phyloP scores from a whole-genome alignment of 495 filamentous ascomycete genomes.

The Talaromyces nanjingensis region DNA sequence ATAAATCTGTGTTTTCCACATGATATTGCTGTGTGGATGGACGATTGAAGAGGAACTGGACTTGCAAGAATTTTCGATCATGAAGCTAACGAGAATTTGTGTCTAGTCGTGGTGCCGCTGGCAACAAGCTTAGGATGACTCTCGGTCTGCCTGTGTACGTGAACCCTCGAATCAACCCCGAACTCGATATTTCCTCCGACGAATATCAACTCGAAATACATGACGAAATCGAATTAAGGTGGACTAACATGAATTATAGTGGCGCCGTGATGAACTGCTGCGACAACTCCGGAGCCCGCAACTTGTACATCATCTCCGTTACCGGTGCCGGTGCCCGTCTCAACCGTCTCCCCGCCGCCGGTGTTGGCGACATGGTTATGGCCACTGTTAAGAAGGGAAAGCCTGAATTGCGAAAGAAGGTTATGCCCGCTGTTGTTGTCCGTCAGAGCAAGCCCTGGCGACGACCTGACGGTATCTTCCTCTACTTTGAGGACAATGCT shows the following conservation, averaged over 20 bases:
- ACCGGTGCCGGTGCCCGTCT: conserved; percentile 98
- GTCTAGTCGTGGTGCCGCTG: conserved; percentile 73
- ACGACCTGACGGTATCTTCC: conserved; percentile 91
- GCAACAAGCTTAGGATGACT: conserved; percentile 99
- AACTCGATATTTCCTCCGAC: not conserved
- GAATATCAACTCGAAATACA: not conserved
- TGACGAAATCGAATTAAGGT: not conserved
- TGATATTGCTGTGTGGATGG: not conserved
- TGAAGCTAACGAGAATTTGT: conserved; percentile 22
- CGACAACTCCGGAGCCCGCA: conserved; percentile 97
- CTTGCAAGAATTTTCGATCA: conserved; percentile 8
- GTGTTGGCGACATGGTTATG: conserved; percentile 99
- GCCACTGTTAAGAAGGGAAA: conserved; percentile 99
- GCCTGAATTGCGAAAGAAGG: conserved; percentile 98
- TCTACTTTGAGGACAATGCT: conserved; percentile 99
- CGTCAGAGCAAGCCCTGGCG: conserved; percentile 99
- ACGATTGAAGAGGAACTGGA: not conserved
- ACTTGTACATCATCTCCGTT: conserved; percentile 99
- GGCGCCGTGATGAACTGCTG: conserved; percentile 95
- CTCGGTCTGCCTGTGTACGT: conserved; percentile 99
- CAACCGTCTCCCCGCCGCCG: conserved; percentile 94
- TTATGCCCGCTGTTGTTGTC: conserved; percentile 98
- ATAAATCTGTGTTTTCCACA: not conserved
- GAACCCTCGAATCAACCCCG: conserved; percentile 12
- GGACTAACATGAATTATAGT: conserved; percentile 38